Evolutionary conservation across 2,329 filamentous ascomycete genomes (phyloP).

Genomic region (Colletotrichum graminicola): DNA sequence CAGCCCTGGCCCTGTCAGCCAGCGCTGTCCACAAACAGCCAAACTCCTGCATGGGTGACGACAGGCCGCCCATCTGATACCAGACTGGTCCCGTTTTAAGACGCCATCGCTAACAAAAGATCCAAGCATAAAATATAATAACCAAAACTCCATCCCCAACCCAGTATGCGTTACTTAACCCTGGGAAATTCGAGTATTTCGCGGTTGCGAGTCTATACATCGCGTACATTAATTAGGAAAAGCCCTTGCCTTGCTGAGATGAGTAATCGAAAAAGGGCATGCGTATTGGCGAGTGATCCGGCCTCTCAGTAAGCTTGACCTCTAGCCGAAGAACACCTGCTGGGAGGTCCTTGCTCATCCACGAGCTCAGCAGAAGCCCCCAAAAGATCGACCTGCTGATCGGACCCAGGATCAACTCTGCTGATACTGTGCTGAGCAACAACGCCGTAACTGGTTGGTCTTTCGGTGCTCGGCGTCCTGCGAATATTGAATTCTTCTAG

Average conservation of each 20-base stretch:
- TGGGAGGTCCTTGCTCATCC: slow-evolving; percentile 50
- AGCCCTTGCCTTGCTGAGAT: neutral
- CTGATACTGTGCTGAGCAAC: slow-evolving; percentile 70
- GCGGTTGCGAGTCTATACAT: slow-evolving; percentile 23
- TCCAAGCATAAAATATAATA: slow-evolving; percentile 6
- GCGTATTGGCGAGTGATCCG: neutral
- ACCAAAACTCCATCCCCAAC: slow-evolving; percentile 32
- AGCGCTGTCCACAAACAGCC: neutral
- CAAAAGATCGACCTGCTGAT: slow-evolving; percentile 59
- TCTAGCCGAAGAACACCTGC: slow-evolving; percentile 35
- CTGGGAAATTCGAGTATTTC: slow-evolving; percentile 4
- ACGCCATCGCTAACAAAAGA: slow-evolving; percentile 40
- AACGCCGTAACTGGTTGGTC: slow-evolving; percentile 66
- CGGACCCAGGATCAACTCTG: slow-evolving; percentile 63
- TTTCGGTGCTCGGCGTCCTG: slow-evolving; percentile 55
- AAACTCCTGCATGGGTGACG: neutral
- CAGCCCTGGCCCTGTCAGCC: slow-evolving; percentile 3
- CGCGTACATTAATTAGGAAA: slow-evolving; percentile 20
- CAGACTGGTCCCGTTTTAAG: slow-evolving; percentile 34
- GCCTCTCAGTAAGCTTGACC: slow-evolving; percentile 17
- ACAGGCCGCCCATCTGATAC: slow-evolving; percentile 24
- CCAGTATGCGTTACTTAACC: slow-evolving; percentile 4
- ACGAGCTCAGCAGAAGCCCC: slow-evolving; percentile 70
- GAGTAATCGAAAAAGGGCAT: neutral
- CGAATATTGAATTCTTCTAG: slow-evolving; percentile 60